Evolutionary conservation across 352 stramenopile species (phyloP).

Genomic region (Halophytophthora batemanensis): DNA sequence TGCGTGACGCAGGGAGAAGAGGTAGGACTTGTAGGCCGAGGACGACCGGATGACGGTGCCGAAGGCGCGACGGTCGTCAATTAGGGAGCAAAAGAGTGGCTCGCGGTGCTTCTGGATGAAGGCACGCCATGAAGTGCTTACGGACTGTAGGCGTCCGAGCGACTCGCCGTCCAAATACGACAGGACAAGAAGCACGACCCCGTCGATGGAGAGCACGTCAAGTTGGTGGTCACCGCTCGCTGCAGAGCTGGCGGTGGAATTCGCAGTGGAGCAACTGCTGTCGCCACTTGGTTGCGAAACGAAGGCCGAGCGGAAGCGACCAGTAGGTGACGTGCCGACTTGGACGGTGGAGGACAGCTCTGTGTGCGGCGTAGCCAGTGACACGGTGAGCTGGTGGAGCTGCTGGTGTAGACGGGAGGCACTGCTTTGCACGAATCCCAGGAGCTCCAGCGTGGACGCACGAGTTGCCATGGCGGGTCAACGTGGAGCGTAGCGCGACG

Average conservation of each 20-base stretch:
- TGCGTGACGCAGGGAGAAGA: slow-evolving; percentile 39
- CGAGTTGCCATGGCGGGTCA: slow-evolving; percentile 10
- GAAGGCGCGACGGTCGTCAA: slow-evolving; percentile 31
- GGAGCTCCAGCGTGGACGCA: slow-evolving; percentile 20
- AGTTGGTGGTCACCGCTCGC: slow-evolving; percentile 14
- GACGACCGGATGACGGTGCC: slow-evolving; percentile 37
- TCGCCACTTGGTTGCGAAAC: slow-evolving; percentile 4
- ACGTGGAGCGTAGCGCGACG: too few species aligned
- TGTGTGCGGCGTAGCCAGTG: background rate
- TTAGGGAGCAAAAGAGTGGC: slow-evolving; percentile 33
- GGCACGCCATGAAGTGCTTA: slow-evolving; percentile 34
- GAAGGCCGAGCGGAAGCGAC: slow-evolving; percentile 26
- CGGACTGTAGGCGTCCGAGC: slow-evolving; percentile 36
- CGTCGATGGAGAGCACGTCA: slow-evolving; percentile 33
- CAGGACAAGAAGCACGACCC: slow-evolving; percentile 46
- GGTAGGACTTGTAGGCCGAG: slow-evolving; percentile 50
- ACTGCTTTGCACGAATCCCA: slow-evolving; percentile 32
- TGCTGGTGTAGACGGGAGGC: slow-evolving; percentile 37
- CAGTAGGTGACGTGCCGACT: slow-evolving; percentile 13
- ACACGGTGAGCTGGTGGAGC: slow-evolving; percentile 22
- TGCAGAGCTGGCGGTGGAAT: background rate
- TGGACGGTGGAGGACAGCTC: slow-evolving; percentile 1
- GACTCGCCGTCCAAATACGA: slow-evolving; percentile 49
- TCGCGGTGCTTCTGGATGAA: slow-evolving; percentile 43
- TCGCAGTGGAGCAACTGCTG: slow-evolving; percentile 1